These are phyloP conservation scores for Diaporthe longicolla DNA, from an alignment of 2,329 filamentous ascomycete genomes.

Conservation along the genomic window DNA sequence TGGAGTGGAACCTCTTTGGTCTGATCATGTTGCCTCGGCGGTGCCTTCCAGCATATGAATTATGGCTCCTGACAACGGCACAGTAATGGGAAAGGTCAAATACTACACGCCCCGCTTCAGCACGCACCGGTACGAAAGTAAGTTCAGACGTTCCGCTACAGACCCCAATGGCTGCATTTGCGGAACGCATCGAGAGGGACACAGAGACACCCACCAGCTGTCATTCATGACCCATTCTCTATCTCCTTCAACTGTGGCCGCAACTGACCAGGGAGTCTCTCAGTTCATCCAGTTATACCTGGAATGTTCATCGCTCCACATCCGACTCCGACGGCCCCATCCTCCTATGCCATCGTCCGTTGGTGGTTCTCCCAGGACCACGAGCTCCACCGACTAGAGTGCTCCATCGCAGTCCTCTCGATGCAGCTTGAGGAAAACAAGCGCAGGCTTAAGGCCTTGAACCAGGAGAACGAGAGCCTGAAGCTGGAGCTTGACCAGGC, in stretches of 20 bases:
- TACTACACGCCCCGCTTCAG: neutral
- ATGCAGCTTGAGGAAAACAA: conserved; percentile 1
- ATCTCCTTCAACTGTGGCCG: neutral
- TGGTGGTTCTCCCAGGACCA: conserved; percentile 19
- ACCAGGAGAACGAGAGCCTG: neutral
- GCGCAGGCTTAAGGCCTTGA: neutral
- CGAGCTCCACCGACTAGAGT: conserved; percentile 14
- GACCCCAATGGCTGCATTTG: neutral
- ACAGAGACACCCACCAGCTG: no score
- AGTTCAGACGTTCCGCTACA: neutral
- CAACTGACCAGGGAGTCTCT: neutral
- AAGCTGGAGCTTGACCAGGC: conserved; percentile 4
- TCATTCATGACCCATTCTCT: neutral
- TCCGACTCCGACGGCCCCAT: conserved; percentile 7
- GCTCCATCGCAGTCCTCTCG: conserved; percentile 9
- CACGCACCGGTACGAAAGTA: neutral
- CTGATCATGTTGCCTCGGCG: neutral
- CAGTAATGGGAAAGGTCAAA: conserved; percentile 19
- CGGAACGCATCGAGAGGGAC: neutral
- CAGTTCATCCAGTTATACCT: conserved; percentile 17
- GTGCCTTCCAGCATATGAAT: neutral
- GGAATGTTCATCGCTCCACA: conserved; percentile 14
- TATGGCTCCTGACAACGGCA: neutral
- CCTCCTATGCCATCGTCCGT: neutral
- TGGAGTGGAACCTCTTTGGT: neutral